A percentile compares a stretch with the other conserved stretches of the same genome.
phyloP scores from a whole-genome alignment of 352 stramenopile genomes.

The Halophytophthora polymorphica region DNA sequence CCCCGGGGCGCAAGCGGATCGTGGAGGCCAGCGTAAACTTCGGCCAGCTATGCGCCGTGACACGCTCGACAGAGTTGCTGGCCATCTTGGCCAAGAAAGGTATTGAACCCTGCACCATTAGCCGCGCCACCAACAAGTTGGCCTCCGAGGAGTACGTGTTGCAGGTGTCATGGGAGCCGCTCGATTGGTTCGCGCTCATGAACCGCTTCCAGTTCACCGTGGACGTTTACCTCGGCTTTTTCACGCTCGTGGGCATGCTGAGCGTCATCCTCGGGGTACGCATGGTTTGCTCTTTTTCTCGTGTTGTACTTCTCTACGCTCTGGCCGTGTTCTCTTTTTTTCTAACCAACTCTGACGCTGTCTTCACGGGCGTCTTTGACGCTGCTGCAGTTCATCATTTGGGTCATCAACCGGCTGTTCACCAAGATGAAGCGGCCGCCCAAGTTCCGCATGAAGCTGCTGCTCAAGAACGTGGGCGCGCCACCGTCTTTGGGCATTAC shows the following conservation, averaged over 20 bases:
- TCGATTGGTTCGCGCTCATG: constrained; percentile 93
- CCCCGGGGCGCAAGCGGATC: constrained; percentile 54
- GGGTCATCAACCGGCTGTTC: constrained; percentile 91
- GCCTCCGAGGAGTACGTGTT: constrained; percentile 80
- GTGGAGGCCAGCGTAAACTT: constrained; percentile 71
- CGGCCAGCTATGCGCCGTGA: constrained; percentile 70
- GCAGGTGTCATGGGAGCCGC: constrained; percentile 86
- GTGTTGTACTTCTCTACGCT: background rate
- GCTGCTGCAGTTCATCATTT: constrained; percentile 78
- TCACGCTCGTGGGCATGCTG: constrained; percentile 87
- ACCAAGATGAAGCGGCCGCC: constrained; percentile 95
- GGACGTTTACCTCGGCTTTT: constrained; percentile 94
- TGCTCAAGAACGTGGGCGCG: constrained; percentile 89
- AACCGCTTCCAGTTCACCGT: constrained; percentile 96
- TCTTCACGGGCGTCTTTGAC: background rate
- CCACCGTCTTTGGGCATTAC: constrained; percentile 82
- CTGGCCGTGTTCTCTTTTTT: constrained; percentile 1
- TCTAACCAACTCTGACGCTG: background rate
- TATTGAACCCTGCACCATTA: constrained; percentile 60
- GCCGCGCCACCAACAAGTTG: constrained; percentile 57
- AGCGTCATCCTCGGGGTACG: constrained; percentile 85
- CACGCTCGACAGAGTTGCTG: constrained; percentile 52
- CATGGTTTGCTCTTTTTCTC: constrained; percentile 1
- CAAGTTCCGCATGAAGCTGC: constrained; percentile 87
- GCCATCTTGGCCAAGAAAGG: constrained; percentile 67